phyloP scores from a whole-genome alignment of 345 rosid species.

The Noccaea caerulescens region DNA sequence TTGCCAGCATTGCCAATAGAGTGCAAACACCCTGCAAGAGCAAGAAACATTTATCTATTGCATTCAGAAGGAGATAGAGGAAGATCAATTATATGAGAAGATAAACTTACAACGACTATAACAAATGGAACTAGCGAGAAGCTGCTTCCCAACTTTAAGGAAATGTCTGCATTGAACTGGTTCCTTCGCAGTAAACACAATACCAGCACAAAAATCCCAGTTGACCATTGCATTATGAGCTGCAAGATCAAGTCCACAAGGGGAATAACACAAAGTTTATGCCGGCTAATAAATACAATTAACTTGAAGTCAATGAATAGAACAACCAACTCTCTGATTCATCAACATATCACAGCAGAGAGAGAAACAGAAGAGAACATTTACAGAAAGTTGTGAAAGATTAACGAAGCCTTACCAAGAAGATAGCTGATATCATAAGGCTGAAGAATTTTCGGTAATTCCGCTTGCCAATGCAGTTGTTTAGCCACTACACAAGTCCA shows the following conservation, averaged over 20 bases:
- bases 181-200: constrained; percentile 81
- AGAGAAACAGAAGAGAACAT: not conserved
- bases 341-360: not conserved
- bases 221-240: constrained; percentile 95
- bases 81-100: constrained; percentile 6
- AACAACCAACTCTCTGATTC: not conserved
- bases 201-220: constrained; percentile 81
- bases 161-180: constrained; percentile 64
- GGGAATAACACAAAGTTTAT: constrained; percentile 52
- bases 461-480: constrained; percentile 87
- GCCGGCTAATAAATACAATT: constrained; percentile 56
- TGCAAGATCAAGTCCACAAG: constrained; percentile 75
- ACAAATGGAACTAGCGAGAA: constrained; percentile 87
- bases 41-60: constrained; percentile 3
- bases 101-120: constrained; percentile 83
- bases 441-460: constrained; percentile 92
- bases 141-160: constrained; percentile 94
- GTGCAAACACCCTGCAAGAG: constrained; percentile 77
- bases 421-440: constrained; percentile 83
- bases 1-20: constrained; percentile 91
- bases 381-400: not conserved
- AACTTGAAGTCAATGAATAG: constrained; percentile 33
- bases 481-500: constrained; percentile 80
- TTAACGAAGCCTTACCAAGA: constrained; percentile 66
- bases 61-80: not conserved